Percentiles rank a stretch among this genome's conserved stretches.
phyloP scores from a whole-genome alignment of 1,284 basidiomycete genomes.

The Austropuccinia psidii region DNA sequence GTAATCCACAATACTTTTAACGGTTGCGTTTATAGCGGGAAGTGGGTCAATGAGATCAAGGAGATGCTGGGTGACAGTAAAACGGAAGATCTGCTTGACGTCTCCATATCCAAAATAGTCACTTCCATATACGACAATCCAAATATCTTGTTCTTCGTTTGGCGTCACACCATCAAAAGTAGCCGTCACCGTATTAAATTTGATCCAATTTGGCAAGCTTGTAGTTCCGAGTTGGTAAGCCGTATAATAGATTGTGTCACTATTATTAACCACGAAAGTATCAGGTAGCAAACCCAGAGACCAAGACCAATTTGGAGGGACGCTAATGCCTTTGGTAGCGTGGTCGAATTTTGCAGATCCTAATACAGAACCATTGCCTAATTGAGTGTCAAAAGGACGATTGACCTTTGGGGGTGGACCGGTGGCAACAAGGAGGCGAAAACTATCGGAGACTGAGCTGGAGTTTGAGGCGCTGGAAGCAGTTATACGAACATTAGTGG shows the following conservation, averaged over 20 bases:
- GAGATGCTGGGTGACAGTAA: constrained; percentile 18
- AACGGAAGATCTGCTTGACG: constrained; percentile 26
- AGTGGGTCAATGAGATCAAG: constrained; percentile 21
- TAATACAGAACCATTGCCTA: constrained; percentile 26
- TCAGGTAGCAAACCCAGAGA: constrained; percentile 30
- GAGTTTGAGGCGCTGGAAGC: constrained; percentile 10
- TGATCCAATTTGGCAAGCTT: constrained; percentile 32
- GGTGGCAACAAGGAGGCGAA: constrained; percentile 21
- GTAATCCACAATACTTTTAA: constrained; percentile 28
- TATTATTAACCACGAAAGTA: constrained; percentile 11
- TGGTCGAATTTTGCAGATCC: constrained; percentile 28
- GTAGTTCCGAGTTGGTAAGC: constrained; percentile 27
- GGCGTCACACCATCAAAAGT: constrained; percentile 36
- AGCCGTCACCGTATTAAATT: constrained; percentile 33
- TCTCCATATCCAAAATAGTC: constrained; percentile 33
- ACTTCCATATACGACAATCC: constrained; percentile 34
- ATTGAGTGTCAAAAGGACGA: constrained; percentile 15
- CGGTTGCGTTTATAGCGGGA: constrained; percentile 31
- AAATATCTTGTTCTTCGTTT: constrained; percentile 18
- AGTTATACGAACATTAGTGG: neutral
- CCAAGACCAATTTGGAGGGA: constrained; percentile 36
- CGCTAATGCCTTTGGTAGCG: constrained; percentile 23
- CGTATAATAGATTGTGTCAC: constrained; percentile 19
- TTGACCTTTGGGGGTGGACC: constrained; percentile 12
- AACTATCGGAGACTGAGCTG: constrained; percentile 9